phyloP scores from a whole-genome alignment of 2,329 filamentous ascomycete genomes.

The Aspergillus sp. region DNA sequence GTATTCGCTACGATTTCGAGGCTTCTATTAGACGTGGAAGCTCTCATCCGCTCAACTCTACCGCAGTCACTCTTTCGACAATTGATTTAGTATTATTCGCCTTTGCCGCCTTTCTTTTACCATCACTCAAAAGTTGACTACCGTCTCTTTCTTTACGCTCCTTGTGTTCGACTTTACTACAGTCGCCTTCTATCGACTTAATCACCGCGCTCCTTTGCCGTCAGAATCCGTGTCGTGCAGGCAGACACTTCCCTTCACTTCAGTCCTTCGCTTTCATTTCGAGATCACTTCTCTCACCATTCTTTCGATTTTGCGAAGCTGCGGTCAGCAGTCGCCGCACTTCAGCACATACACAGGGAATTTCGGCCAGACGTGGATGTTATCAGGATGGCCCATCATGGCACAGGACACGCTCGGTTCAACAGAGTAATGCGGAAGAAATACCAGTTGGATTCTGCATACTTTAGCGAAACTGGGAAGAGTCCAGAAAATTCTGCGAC shows the following conservation, averaged over 20 bases:
- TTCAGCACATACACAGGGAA: not conserved
- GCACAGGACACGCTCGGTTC: conserved; percentile 16
- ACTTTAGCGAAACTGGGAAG: not conserved
- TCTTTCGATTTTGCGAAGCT: not conserved
- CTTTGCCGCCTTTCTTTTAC: conserved; percentile 4
- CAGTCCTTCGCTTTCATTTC: not conserved
- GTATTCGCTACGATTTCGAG: conserved; percentile 4
- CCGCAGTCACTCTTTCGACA: conserved; percentile 14
- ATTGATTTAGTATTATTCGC: conserved; percentile 4
- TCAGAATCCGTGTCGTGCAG: conserved; percentile 16
- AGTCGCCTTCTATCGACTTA: not conserved
- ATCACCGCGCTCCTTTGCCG: conserved; percentile 6
- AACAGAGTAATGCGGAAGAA: conserved; percentile 17
- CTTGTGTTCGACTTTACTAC: not conserved
- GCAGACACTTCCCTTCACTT: conserved; percentile 14
- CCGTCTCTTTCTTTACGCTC: conserved; percentile 10
- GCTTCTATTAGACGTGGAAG: not conserved
- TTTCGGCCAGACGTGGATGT: not conserved
- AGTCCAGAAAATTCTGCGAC: not conserved
- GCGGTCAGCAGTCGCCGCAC: not conserved
- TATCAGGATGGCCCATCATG: conserved; percentile 24
- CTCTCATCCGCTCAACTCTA: not conserved
- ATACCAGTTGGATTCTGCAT: conserved; percentile 5
- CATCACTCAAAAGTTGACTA: not conserved
- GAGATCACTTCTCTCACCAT: not conserved